Percentiles rank a stretch among this genome's conserved stretches.
Conservation (phyloP, 2,329 filamentous ascomycete genomes). For the Cercospora canescens region DNA sequence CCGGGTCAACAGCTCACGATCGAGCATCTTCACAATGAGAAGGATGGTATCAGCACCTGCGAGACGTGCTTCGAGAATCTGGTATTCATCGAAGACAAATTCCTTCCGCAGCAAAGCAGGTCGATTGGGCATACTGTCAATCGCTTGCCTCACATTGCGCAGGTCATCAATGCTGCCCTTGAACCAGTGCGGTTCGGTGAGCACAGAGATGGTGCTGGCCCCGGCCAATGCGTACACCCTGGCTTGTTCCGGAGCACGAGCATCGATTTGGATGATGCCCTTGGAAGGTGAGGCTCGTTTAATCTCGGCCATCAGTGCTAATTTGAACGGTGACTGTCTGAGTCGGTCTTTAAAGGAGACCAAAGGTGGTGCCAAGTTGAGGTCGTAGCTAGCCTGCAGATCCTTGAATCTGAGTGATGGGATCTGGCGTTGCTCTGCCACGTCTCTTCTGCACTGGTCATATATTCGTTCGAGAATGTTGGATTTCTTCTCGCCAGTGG, state of each 20-base stretch:
- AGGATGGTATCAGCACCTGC: constrained; percentile 93
- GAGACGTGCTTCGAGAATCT: constrained; percentile 90
- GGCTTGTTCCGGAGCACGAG: constrained; percentile 87
- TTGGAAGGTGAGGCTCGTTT: constrained; percentile 97
- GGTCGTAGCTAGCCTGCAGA: constrained; percentile 80
- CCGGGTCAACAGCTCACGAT: constrained; percentile 67
- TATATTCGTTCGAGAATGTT: constrained; percentile 95
- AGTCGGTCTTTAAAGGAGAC: constrained; percentile 78
- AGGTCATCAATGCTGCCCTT: constrained; percentile 96
- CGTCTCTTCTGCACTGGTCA: constrained; percentile 70
- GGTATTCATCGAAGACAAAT: constrained; percentile 97
- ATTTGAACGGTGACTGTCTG: constrained; percentile 76
- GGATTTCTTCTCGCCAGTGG: constrained; percentile 59
- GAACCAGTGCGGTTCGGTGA: constrained; percentile 99
- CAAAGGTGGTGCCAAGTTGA: constrained; percentile 80
- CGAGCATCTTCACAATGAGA: constrained; percentile 97
- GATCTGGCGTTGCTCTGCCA: constrained; percentile 78
- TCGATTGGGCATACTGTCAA: constrained; percentile 89
- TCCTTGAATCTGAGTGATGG: constrained; percentile 82
- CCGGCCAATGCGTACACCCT: constrained; percentile 89
- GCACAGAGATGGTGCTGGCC: constrained; percentile 95
- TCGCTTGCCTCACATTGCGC: constrained; percentile 78
- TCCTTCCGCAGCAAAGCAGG: constrained; percentile 93
- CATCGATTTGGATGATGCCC: constrained; percentile 84
- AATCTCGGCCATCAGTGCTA: constrained; percentile 96